These are phyloP conservation scores for Suillus spraguei DNA, from an alignment of 768 basidiomycete genomes.

Conservation along the genomic window DNA sequence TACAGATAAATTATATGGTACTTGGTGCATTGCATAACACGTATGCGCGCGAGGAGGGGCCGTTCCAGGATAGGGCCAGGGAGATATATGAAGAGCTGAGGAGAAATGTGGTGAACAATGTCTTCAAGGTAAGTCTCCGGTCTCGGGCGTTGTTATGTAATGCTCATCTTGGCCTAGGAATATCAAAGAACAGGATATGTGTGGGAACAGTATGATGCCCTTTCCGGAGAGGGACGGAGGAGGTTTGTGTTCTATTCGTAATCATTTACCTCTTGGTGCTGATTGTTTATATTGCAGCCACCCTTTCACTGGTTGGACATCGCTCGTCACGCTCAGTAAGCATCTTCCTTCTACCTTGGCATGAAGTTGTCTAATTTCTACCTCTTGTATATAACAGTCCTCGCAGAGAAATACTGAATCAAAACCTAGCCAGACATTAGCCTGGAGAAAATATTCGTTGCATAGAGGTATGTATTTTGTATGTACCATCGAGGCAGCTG, in stretches of 20 bases:
- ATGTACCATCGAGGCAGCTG: not conserved
- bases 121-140: slow-evolving; percentile 56
- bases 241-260: slow-evolving; percentile 54
- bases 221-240: slow-evolving; percentile 80
- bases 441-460: not conserved
- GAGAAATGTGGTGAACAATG: slow-evolving; percentile 83
- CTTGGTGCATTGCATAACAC: slow-evolving; percentile 78
- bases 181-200: slow-evolving; percentile 92
- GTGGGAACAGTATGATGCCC: slow-evolving; percentile 95
- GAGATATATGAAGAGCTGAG: slow-evolving; percentile 82
- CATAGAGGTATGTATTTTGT: not conserved
- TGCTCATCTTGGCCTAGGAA: slow-evolving; percentile 52
- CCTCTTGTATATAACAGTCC: slow-evolving; percentile 41
- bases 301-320: slow-evolving; percentile 98
- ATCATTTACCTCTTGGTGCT: slow-evolving; percentile 13
- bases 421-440: not conserved
- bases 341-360: slow-evolving; percentile 17
- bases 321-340: slow-evolving; percentile 85
- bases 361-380: slow-evolving; percentile 8
- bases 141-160: not conserved
- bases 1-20: slow-evolving; percentile 96
- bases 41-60: slow-evolving; percentile 80
- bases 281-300: slow-evolving; percentile 52
- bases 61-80: slow-evolving; percentile 72
- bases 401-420: slow-evolving; percentile 67